phyloP scores from a whole-genome alignment of 441 rosid genomes.

The Raphanus hybrid region DNA sequence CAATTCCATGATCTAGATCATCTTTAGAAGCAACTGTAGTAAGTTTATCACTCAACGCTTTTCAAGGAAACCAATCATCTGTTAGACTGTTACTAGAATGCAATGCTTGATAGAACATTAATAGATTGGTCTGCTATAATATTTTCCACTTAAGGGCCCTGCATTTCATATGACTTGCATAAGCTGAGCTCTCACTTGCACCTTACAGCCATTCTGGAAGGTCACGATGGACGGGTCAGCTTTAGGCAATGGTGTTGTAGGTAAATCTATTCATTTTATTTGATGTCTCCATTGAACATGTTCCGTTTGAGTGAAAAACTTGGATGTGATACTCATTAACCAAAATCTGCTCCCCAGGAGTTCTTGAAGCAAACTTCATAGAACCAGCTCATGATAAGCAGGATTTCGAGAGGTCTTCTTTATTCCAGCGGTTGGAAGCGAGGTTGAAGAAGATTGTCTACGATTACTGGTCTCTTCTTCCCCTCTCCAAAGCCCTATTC shows the following conservation, averaged over 20 bases:
- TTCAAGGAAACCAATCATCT: not conserved
- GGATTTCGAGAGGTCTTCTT: conserved; percentile 89
- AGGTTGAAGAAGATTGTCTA: conserved; percentile 66
- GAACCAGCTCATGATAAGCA: conserved; percentile 99
- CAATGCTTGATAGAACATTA: not conserved
- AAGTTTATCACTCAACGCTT: not conserved
- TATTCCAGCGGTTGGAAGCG: conserved; percentile 72
- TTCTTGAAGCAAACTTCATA: conserved; percentile 93
- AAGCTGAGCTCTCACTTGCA: conserved; percentile 27
- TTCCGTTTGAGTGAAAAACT: not conserved
- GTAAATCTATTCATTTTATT: conserved; percentile 48
- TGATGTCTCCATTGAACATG: conserved; percentile 25
- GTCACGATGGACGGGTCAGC: conserved; percentile 59
- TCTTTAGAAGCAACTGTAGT: conserved; percentile 3
- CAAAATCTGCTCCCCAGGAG: conserved; percentile 57
- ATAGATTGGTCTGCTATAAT: not conserved
- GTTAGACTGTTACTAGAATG: not conserved
- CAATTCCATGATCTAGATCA: conserved; percentile 11
- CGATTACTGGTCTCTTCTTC: conserved; percentile 77
- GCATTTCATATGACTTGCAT: conserved; percentile 18
- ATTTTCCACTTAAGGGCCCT: not conserved
- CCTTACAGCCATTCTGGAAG: conserved; percentile 93
- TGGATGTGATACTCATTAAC: conserved; percentile 11
- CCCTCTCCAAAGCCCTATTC: conserved; percentile 2
- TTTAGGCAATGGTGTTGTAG: conserved; percentile 77